Evolutionary conservation across 306 rosid species (phyloP).

Genomic region (Hylodesmum podocarpum): DNA sequence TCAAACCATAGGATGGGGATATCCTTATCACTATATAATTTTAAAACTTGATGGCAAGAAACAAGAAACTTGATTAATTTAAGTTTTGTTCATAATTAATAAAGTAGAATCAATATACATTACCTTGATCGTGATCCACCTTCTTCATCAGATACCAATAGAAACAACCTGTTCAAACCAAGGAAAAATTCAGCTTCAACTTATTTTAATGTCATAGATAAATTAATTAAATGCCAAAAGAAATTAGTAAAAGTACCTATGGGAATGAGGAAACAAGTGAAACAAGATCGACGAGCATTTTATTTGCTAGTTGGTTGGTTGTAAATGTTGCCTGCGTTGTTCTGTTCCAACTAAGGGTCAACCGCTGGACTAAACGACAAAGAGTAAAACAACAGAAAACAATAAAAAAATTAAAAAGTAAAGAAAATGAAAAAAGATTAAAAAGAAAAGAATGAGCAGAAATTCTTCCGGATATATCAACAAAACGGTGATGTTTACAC

Average conservation of each 20-base stretch:
- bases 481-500: not conserved
- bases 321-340: not conserved
- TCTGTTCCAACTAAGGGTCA: not conserved
- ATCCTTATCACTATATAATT: not conserved
- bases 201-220: not conserved
- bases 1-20: not conserved
- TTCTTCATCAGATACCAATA: not conserved
- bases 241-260: constrained; percentile 33
- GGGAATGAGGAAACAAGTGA: constrained; percentile 66
- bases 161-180: constrained; percentile 42
- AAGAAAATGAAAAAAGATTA: no score
- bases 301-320: constrained; percentile 19
- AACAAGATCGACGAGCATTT: constrained; percentile 69
- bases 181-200: not conserved
- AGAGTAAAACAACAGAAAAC: no score
- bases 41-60: not conserved
- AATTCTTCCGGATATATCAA: no score
- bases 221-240: not conserved
- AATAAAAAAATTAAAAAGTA: no score
- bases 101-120: not conserved
- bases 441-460: no score
- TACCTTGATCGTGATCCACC: constrained; percentile 42
- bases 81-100: not conserved
- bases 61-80: not conserved
- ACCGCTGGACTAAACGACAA: no score